A percentile compares a stretch with the other conserved stretches of the same genome.
Conservation (phyloP, 78 protist species). For the Chrysochromulina parva region DNA sequence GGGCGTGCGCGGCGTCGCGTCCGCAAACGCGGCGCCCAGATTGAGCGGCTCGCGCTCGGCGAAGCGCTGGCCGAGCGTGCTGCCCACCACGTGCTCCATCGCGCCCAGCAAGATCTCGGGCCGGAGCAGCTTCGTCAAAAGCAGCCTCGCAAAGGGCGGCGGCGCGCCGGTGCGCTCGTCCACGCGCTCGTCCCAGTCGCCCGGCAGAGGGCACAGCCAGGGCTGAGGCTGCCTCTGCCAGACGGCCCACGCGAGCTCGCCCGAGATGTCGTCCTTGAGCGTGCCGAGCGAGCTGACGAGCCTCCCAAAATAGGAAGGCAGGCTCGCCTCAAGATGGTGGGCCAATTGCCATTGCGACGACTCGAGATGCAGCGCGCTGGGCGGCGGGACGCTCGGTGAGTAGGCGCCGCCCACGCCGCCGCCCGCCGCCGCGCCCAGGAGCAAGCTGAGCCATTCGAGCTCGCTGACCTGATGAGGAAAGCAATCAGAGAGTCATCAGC, state of each 20-base stretch:
- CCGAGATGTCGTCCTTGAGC: neutral
- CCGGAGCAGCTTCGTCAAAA: slow-evolving; percentile 54
- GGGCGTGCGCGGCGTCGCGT: too few relatives aligned
- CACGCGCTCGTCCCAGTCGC: too few relatives aligned
- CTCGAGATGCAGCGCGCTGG: too few relatives aligned
- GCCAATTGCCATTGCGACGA: too few relatives aligned
- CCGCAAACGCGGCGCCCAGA: slow-evolving; percentile 62
- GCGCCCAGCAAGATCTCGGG: slow-evolving; percentile 62
- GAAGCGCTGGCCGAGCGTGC: slow-evolving; percentile 58
- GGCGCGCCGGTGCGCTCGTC: neutral
- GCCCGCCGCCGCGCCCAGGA: too few relatives aligned
- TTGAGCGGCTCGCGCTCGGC: slow-evolving; percentile 57
- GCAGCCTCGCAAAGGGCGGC: neutral
- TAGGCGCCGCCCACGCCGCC: too few relatives aligned
- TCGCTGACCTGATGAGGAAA: too few relatives aligned
- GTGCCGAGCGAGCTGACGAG: slow-evolving; percentile 55
- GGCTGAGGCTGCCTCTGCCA: slow-evolving; percentile 21
- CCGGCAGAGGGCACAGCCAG: slow-evolving; percentile 29
- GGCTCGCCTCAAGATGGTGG: slow-evolving; percentile 35
- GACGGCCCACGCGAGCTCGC: neutral
- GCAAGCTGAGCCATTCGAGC: too few relatives aligned
- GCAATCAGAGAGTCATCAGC: too few relatives aligned
- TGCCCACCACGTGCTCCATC: neutral
- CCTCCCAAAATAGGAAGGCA: slow-evolving; percentile 61
- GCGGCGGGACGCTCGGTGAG: too few relatives aligned